These are phyloP conservation scores for Diaporthe amygdali DNA, from an alignment of 2,329 filamentous ascomycete species.

Conservation along the genomic window DNA sequence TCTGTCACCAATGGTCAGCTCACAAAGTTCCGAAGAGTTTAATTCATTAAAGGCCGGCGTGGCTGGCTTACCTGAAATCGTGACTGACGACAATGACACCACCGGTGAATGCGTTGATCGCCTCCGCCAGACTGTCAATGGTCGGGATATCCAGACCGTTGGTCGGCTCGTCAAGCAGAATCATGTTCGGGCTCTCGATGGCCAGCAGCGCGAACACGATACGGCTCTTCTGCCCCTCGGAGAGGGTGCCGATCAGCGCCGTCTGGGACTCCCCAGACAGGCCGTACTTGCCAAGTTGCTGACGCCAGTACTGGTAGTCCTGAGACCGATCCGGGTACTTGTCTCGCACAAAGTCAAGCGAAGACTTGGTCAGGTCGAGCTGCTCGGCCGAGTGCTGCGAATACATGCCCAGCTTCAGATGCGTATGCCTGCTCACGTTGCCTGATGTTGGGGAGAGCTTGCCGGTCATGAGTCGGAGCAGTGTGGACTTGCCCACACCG, in stretches of 20 bases:
- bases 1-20: slow-evolving; percentile 50
- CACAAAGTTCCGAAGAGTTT: slow-evolving; percentile 27
- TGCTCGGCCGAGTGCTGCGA: slow-evolving; percentile 98
- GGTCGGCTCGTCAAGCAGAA: slow-evolving; percentile 96
- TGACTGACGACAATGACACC: slow-evolving; percentile 98
- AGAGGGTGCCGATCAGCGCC: slow-evolving; percentile 95
- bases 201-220: slow-evolving; percentile 97
- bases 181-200: slow-evolving; percentile 96
- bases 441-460: slow-evolving; percentile 87
- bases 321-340: slow-evolving; percentile 89
- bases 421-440: slow-evolving; percentile 87
- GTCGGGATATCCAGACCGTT: slow-evolving; percentile 99
- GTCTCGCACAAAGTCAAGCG: slow-evolving; percentile 96
- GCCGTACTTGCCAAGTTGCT: slow-evolving; percentile 95
- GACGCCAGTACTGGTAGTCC: slow-evolving; percentile 99
- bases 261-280: slow-evolving; percentile 93
- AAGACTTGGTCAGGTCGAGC: slow-evolving; percentile 96
- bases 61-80: slow-evolving; percentile 85
- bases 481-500: slow-evolving; percentile 98
- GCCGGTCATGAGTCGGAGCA: slow-evolving; percentile 95
- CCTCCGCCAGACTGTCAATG: slow-evolving; percentile 95
- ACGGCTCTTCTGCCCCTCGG: slow-evolving; percentile 96
- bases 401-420: slow-evolving; percentile 98
- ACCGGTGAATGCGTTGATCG: slow-evolving; percentile 94
- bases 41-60: not conserved